These are phyloP conservation scores for Eucalyptus lansdowneana DNA, from an alignment of 345 rosid species.

Conservation along the genomic window DNA sequence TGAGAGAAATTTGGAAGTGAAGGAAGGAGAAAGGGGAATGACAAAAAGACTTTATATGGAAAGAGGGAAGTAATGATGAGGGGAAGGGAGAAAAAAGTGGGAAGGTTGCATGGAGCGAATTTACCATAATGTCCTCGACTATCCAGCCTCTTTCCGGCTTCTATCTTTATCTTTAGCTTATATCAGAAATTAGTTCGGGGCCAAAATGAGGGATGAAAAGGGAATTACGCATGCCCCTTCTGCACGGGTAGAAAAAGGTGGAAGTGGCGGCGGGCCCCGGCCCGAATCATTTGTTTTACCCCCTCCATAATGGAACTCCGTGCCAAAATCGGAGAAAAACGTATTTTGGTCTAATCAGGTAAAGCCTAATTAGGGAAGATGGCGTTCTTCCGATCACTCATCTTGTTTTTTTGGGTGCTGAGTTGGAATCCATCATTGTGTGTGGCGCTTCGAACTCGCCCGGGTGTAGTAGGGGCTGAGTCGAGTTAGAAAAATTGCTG, in stretches of 20 bases:
- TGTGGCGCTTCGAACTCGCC: too few relatives aligned
- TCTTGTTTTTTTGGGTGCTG: too few relatives aligned
- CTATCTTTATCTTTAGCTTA: too few relatives aligned
- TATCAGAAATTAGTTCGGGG: too few relatives aligned
- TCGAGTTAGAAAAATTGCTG: neutral
- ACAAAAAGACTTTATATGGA: neutral
- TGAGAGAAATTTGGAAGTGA: neutral
- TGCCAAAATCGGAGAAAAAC: neutral
- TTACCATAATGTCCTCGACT: neutral
- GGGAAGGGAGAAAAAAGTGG: neutral
- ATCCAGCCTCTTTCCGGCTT: neutral
- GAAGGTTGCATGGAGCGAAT: neutral
- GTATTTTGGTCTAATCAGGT: too few relatives aligned
- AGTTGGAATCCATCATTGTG: too few relatives aligned
- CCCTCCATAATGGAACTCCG: too few relatives aligned
- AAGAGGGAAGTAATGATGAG: neutral
- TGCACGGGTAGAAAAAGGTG: neutral
- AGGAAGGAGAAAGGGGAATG: neutral
- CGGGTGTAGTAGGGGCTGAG: rapidly evolving
- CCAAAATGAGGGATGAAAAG: neutral
- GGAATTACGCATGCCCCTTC: neutral
- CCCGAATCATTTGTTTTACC: neutral
- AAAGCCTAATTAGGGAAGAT: too few relatives aligned
- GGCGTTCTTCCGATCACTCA: rapidly evolving
- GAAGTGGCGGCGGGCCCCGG: neutral